Conservation (phyloP, 1,284 basidiomycete species). For the Meira miltonrushii region DNA sequence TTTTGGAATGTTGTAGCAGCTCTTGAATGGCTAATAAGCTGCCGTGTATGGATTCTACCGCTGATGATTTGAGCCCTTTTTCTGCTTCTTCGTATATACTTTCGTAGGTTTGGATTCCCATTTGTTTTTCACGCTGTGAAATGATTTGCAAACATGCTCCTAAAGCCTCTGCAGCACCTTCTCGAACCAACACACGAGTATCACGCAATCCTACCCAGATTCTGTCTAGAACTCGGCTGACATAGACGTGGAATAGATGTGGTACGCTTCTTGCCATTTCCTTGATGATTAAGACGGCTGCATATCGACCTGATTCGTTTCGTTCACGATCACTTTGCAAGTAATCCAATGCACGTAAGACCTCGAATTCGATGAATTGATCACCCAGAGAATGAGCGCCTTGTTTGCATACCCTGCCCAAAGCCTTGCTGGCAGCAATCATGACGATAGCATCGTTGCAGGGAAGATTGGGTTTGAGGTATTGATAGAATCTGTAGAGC, state of each 20-base stretch:
- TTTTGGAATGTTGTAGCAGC: slow-evolving; percentile 83
- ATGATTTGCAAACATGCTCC: slow-evolving; percentile 52
- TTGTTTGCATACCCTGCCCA: slow-evolving; percentile 73
- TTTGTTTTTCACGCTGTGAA: slow-evolving; percentile 45
- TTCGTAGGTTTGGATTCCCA: slow-evolving; percentile 49
- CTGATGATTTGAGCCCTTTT: slow-evolving; percentile 71
- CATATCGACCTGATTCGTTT: slow-evolving; percentile 55
- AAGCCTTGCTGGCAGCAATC: slow-evolving; percentile 77
- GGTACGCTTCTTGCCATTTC: slow-evolving; percentile 50
- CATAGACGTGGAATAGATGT: slow-evolving; percentile 49
- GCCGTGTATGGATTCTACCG: slow-evolving; percentile 83
- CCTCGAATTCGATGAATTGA: slow-evolving; percentile 77
- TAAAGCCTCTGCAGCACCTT: slow-evolving; percentile 50
- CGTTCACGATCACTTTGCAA: slow-evolving; percentile 54
- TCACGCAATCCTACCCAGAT: slow-evolving; percentile 52
- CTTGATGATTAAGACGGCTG: slow-evolving; percentile 52
- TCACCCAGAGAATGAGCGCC: slow-evolving; percentile 77
- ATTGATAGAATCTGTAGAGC: slow-evolving; percentile 84
- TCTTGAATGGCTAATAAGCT: slow-evolving; percentile 88
- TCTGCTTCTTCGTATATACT: slow-evolving; percentile 72
- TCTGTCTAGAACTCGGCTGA: slow-evolving; percentile 43
- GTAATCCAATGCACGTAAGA: slow-evolving; percentile 71
- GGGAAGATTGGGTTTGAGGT: slow-evolving; percentile 77
- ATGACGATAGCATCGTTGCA: slow-evolving; percentile 79
- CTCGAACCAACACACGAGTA: slow-evolving; percentile 40